phyloP scores from a whole-genome alignment of 768 basidiomycete genomes.

The Pleurotus pulmonarius region DNA sequence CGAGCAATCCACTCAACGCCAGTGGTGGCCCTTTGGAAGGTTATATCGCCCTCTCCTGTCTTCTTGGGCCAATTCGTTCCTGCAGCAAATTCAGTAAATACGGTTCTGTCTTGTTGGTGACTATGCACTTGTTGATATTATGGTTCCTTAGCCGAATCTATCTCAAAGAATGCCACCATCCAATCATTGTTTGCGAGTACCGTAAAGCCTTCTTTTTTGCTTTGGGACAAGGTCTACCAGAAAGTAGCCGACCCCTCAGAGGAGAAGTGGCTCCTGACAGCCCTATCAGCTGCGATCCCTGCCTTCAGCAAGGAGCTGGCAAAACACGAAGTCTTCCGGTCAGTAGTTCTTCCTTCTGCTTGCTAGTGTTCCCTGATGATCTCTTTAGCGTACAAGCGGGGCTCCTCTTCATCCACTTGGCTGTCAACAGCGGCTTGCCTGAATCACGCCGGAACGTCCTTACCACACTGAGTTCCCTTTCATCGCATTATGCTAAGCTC shows the following conservation, averaged over 20 bases:
- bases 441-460: slow-evolving; percentile 49
- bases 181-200: slow-evolving; percentile 42
- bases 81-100: slow-evolving; percentile 26
- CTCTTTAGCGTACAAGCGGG: slow-evolving; percentile 56
- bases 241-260: slow-evolving; percentile 61
- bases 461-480: slow-evolving; percentile 34
- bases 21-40: slow-evolving; percentile 77
- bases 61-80: slow-evolving; percentile 58
- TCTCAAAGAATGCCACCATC: slow-evolving; percentile 44
- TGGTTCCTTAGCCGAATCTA: slow-evolving; percentile 33
- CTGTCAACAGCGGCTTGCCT: slow-evolving; percentile 52
- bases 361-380: background rate
- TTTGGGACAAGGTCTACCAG: slow-evolving; percentile 86
- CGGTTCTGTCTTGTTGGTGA: slow-evolving; percentile 9
- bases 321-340: slow-evolving; percentile 58
- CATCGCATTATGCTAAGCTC: slow-evolving; percentile 39
- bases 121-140: slow-evolving; percentile 10
- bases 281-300: slow-evolving; percentile 45
- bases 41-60: slow-evolving; percentile 67
- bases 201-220: slow-evolving; percentile 78
- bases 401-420: slow-evolving; percentile 63
- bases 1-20: slow-evolving; percentile 55
- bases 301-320: slow-evolving; percentile 46
- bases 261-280: slow-evolving; percentile 74
- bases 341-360: slow-evolving; percentile 14